Conservation (phyloP, 192 early-diverging fungal genomes). For the Thoreauomyces humboldtii region DNA sequence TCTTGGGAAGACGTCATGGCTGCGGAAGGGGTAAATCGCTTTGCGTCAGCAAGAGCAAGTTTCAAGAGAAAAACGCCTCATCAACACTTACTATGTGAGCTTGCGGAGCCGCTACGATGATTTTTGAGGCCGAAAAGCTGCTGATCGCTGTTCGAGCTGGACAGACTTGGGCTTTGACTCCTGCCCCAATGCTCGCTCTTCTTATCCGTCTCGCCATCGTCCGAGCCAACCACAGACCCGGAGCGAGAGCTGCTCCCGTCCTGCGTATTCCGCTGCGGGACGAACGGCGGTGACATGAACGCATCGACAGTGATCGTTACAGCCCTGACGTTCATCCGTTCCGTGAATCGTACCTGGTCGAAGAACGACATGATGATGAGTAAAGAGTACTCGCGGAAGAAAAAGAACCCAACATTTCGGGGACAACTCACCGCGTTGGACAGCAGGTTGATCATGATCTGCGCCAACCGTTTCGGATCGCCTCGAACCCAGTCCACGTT, state of each 20-base stretch:
- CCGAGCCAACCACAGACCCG: neutral
- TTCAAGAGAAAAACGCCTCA: too few species aligned
- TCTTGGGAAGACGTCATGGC: too few species aligned
- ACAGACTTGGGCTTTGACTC: neutral
- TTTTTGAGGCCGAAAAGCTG: neutral
- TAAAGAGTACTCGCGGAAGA: too few species aligned
- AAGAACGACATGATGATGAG: constrained; percentile 22
- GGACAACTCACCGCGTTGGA: constrained; percentile 6
- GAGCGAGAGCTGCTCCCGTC: constrained; percentile 4
- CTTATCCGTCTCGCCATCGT: neutral
- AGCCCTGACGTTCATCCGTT: neutral
- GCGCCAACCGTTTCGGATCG: constrained; percentile 46
- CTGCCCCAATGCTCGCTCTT: neutral
- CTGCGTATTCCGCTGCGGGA: too few species aligned
- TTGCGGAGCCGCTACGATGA: too few species aligned
- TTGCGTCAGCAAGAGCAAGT: too few species aligned
- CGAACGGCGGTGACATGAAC: too few species aligned
- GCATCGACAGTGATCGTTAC: neutral
- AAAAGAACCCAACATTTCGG: too few species aligned
- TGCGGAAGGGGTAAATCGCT: too few species aligned
- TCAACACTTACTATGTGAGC: too few species aligned
- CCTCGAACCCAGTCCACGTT: constrained; percentile 46
- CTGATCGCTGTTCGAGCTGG: neutral
- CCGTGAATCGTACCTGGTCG: constrained; percentile 2
- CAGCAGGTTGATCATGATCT: constrained; percentile 33